These are phyloP conservation scores for Alloteropsis angusta DNA, from an alignment of 202 grass and related monocot species.

Conservation along the genomic window DNA sequence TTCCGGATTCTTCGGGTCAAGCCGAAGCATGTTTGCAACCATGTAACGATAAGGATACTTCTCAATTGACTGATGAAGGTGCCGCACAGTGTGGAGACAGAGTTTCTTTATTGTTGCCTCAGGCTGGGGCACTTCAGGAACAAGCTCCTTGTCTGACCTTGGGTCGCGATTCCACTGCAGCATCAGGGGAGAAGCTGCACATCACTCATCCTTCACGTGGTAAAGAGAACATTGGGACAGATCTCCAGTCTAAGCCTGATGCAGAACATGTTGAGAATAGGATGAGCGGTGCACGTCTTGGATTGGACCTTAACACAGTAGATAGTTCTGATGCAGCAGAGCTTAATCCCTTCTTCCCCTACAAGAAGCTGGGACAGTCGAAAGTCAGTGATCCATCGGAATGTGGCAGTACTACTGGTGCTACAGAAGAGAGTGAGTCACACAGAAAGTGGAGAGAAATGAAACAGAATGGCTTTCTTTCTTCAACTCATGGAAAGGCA, in stretches of 20 bases:
- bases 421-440: conserved; percentile 53
- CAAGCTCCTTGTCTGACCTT: conserved; percentile 50
- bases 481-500: conserved; percentile 51
- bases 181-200: conserved; percentile 3
- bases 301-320: conserved; percentile 63
- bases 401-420: conserved; percentile 71
- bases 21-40: conserved; percentile 7
- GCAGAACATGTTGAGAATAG: conserved; percentile 20
- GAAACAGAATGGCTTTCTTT: conserved; percentile 98
- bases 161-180: conserved; percentile 18
- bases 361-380: conserved; percentile 50
- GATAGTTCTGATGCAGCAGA: conserved; percentile 42
- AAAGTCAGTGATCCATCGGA: conserved; percentile 58
- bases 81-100: conserved; percentile 13
- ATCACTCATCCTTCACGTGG: not conserved
- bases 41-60: not conserved
- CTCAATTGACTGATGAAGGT: conserved; percentile 17
- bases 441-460: conserved; percentile 88
- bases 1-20: conserved; percentile 7
- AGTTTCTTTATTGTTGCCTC: conserved; percentile 12
- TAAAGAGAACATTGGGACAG: conserved; percentile 25
- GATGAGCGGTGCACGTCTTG: conserved; percentile 18
- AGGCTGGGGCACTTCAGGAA: conserved; percentile 13
- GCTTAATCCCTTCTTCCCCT: conserved; percentile 75
- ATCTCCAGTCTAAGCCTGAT: conserved; percentile 19